Base-by-base conservation (phyloP, 345 rosid genomes). In the Citrus glauca region DNA sequence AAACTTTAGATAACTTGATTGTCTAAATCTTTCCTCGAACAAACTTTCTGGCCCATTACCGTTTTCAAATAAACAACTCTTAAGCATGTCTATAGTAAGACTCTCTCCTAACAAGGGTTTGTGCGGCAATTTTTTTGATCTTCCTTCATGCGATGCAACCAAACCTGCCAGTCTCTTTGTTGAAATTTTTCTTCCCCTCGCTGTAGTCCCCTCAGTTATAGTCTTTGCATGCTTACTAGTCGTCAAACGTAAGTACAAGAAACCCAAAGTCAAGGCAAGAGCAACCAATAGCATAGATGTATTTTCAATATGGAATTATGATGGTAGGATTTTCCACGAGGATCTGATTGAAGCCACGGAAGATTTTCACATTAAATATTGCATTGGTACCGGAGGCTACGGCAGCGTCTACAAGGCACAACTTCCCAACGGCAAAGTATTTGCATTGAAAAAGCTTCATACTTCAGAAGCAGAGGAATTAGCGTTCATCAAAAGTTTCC, bases 31-130 rank as follows among this genome's bases (percentile, higher is more conserved):
- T 40, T 40, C 48, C 48, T 2, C 48, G 0, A 40, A 40, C 2
- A 9, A 40, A 10, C 48, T 42, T 42, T 42, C 14, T 42, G 56
- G 48, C 1, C 48, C 48, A 40, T 0, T 40, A 9, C 48, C 48
- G 0, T 40, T 2, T 40, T 40, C 48, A 40, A 9, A 9, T 9
- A 0, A 40, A 9, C 1, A 40, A 0, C 48, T 40, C 14, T 9
- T 1, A 40, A 9, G 14, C 14, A 0, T 9, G 3, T 0, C 2
- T 9, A 0, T 9, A 2, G 13, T 40, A 9, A 40, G 48, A 0
- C 14, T 40, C 48, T 40, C 0, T 40, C 3, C 13, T 40, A 40
- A 40, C 48, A 40, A 40, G 1, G 48, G 48, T 9, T 40, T 40
- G 9, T 9, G 48, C 1, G 4, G 48, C 48, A 40, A 9, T 40